phyloP scores from a whole-genome alignment of 2,329 filamentous ascomycete species.

The Hypoxylon sp. region DNA sequence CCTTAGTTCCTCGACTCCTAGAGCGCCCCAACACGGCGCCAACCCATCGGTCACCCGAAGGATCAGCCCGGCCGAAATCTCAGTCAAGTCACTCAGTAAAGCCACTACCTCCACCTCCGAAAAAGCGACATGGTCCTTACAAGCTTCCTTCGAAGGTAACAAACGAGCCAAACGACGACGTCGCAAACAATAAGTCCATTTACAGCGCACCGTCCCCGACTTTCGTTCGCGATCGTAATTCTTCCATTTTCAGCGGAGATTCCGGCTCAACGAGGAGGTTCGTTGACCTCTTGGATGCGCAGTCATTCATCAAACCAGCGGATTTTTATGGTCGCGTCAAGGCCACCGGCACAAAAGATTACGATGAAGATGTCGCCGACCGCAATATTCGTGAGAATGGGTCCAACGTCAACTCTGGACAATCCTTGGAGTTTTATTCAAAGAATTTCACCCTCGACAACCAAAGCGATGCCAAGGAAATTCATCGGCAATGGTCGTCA shows the following conservation, averaged over 20 bases:
- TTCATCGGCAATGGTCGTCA: conserved; percentile 31
- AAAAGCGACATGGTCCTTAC: conserved; percentile 51
- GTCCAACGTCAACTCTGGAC: conserved; percentile 54
- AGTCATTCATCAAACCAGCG: conserved; percentile 65
- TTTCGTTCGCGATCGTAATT: conserved; percentile 50
- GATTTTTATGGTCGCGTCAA: conserved; percentile 66
- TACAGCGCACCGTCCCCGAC: conserved; percentile 46
- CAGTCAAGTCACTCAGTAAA: conserved; percentile 38
- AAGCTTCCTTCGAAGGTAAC: conserved; percentile 48
- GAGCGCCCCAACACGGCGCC: conserved; percentile 59
- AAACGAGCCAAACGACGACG: conserved; percentile 32
- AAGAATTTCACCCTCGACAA: conserved; percentile 28
- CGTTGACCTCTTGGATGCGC: conserved; percentile 72
- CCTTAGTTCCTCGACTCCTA: conserved; percentile 52
- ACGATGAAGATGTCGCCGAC: conserved; percentile 76
- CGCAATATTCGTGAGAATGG: conserved; percentile 66
- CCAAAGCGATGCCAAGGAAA: conserved; percentile 38
- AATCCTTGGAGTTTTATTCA: conserved; percentile 58
- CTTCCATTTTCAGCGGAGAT: conserved; percentile 55
- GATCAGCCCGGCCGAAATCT: conserved; percentile 32
- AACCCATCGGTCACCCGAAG: conserved; percentile 32
- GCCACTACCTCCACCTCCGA: conserved; percentile 37
- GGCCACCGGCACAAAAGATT: conserved; percentile 67
- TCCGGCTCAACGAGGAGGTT: conserved; percentile 52
- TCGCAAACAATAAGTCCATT: conserved; percentile 27